Evolutionary conservation across 2,329 filamentous ascomycete genomes (phyloP).

Genomic region (Colletotrichum sp.): DNA sequence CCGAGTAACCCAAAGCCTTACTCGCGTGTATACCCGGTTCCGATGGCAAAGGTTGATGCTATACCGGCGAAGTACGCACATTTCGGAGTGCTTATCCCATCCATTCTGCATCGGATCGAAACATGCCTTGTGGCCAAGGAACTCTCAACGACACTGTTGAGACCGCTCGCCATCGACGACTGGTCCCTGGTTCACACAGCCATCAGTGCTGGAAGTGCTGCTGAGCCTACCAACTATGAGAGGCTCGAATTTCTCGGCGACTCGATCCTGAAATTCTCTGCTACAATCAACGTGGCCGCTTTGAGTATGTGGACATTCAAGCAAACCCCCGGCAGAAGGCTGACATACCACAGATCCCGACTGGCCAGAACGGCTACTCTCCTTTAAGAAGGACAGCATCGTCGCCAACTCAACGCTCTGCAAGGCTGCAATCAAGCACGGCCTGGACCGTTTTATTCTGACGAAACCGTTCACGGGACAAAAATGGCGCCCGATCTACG

Average conservation of each 20-base stretch:
- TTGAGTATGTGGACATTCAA: conserved; percentile 44
- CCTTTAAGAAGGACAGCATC: conserved; percentile 68
- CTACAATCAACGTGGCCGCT: conserved; percentile 68
- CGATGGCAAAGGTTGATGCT: conserved; percentile 54
- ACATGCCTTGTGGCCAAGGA: conserved; percentile 65
- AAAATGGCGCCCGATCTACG: conserved; percentile 75
- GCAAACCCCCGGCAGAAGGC: not conserved
- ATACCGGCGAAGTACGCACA: conserved; percentile 48
- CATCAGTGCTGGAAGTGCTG: conserved; percentile 69
- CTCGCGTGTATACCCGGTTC: conserved; percentile 47
- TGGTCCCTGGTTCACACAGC: conserved; percentile 65
- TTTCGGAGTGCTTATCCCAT: conserved; percentile 71
- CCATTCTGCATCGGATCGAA: conserved; percentile 74
- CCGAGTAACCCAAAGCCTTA: conserved; percentile 46
- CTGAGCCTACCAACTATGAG: conserved; percentile 74
- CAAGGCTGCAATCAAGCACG: conserved; percentile 64
- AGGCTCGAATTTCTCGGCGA: conserved; percentile 89
- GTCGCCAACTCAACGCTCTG: conserved; percentile 80
- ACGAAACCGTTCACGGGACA: conserved; percentile 68
- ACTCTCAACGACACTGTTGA: conserved; percentile 61
- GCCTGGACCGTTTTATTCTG: conserved; percentile 77
- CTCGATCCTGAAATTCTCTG: conserved; percentile 77
- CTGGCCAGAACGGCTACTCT: conserved; percentile 81
- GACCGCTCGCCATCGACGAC: conserved; percentile 53
- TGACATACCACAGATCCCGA: conserved; percentile 54